Evolutionary conservation across 129 eudicot genomes (phyloP).

Genomic region (Mikania micrantha): DNA sequence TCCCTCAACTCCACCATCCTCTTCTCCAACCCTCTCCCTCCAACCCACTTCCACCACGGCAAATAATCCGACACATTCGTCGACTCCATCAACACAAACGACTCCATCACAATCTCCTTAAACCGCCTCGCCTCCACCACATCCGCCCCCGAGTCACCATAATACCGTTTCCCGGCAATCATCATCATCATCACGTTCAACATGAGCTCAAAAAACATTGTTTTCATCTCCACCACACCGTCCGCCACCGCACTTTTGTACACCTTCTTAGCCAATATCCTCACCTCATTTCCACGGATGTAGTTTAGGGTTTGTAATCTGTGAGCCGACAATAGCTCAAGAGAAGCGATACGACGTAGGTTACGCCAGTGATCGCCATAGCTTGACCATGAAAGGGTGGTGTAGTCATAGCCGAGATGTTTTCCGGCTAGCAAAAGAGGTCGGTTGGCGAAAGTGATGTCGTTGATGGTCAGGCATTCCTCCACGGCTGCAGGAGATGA

Average conservation of each 20-base stretch:
- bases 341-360: conserved; percentile 15
- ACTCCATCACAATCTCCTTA: conserved; percentile 32
- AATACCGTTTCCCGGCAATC: conserved; percentile 52
- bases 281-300: conserved; percentile 22
- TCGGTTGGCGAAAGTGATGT: conserved; percentile 29
- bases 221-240: conserved; percentile 21
- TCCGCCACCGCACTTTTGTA: neutral
- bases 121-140: conserved; percentile 30
- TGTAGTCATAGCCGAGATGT: conserved; percentile 24
- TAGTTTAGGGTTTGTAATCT: neutral
- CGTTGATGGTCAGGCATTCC: conserved; percentile 34
- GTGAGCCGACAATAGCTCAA: conserved; percentile 22
- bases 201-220: conserved; percentile 33
- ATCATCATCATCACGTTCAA: conserved; percentile 49
- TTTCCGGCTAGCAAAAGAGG: conserved; percentile 27
- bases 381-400: conserved; percentile 19
- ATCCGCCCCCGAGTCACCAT: conserved; percentile 17
- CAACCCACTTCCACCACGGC: conserved; percentile 39
- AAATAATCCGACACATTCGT: conserved; percentile 38
- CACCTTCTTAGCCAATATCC: conserved; percentile 4
- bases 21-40: conserved; percentile 25
- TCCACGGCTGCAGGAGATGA: conserved; percentile 27
- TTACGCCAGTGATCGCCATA: conserved; percentile 29
- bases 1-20: conserved; percentile 24
- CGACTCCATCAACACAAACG: conserved; percentile 17